These are phyloP conservation scores for Mucor saturninus DNA, from an alignment of 371 early-diverging fungal species.

Conservation along the genomic window DNA sequence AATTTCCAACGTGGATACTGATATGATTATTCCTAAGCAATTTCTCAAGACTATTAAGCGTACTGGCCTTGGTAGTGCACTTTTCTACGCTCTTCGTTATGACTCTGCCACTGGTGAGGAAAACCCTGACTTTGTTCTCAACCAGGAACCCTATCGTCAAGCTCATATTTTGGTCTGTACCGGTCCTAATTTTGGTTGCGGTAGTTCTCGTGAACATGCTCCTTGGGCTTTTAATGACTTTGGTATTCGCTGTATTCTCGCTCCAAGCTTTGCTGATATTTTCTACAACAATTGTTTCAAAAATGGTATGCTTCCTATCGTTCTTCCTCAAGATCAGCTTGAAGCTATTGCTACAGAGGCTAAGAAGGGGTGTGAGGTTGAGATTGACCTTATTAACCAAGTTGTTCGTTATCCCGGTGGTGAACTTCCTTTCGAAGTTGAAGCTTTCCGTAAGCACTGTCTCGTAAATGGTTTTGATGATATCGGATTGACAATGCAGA, in stretches of 20 bases:
- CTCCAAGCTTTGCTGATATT: constrained; percentile 73
- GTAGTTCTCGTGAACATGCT: constrained; percentile 75
- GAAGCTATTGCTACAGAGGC: constrained; percentile 53
- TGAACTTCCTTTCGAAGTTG: constrained; percentile 58
- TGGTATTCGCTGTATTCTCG: constrained; percentile 72
- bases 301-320: constrained; percentile 72
- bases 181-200: constrained; percentile 76
- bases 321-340: constrained; percentile 42
- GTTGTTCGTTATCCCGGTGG: constrained; percentile 45
- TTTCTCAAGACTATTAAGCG: constrained; percentile 77
- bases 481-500: constrained; percentile 73
- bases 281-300: constrained; percentile 77
- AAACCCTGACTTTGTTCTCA: constrained; percentile 64
- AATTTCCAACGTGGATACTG: constrained; percentile 72
- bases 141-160: constrained; percentile 59
- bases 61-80: constrained; percentile 66
- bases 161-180: constrained; percentile 63
- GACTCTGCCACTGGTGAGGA: constrained; percentile 53
- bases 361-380: constrained; percentile 48
- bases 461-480: constrained; percentile 73
- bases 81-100: constrained; percentile 67
- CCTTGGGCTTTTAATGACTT: constrained; percentile 78
- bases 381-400: constrained; percentile 63
- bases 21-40: constrained; percentile 78
- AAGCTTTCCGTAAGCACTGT: constrained; percentile 64